Evolutionary conservation across 371 early-diverging fungal species (phyloP), one percentile per base, ranked within the genome.

Genomic region (Cokeromyces recurvatus): DNA sequence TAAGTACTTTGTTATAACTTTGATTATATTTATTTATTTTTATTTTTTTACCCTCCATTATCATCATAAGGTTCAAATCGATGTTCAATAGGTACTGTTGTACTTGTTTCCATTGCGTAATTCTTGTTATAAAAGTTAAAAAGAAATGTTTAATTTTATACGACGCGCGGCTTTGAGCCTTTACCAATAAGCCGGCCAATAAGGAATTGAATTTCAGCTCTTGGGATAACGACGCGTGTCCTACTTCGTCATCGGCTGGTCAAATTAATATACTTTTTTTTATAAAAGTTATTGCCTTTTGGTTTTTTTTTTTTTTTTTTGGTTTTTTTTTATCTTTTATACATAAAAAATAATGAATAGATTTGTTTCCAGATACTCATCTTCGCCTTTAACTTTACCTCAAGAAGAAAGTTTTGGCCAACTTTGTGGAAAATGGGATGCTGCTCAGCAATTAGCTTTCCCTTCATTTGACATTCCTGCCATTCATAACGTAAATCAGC

Each of bases 51-150:
- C 85, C 87, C 87, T 59, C 85, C 87, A 71, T 84, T 89, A 55
- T 86, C 82, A 39, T 82, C 85, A 55, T 90, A 90, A 38, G 91
- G 91, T 45, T 85, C 82, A 59, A 86, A 90, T 53, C 79, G 71
- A 40, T 79, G 81, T 51, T 82, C 69, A 43, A 78, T 76, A 36
- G 83, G 78, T 16, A 54, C 81, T 29, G 64, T 53, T 14, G 57
- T 49, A n/a, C n/a, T n/a, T 29, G 52, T 46, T 51, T 68, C 68
- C 38, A 59, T 49, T 29, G 60, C 36, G 55, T 40, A 60, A 27
- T 67, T 56, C 65, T 59, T 66, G n/a, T n/a, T n/a, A n/a, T 34
- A 12, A n/a, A n/a, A n/a, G n/a, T n/a, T n/a, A n/a, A n/a, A n/a
- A n/a, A n/a, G n/a, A n/a, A n/a, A n/a, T n/a, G n/a, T n/a, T n/a